Evolutionary conservation across 1,284 basidiomycete species (phyloP).

Genomic region (Ustilago shanxiensis): DNA sequence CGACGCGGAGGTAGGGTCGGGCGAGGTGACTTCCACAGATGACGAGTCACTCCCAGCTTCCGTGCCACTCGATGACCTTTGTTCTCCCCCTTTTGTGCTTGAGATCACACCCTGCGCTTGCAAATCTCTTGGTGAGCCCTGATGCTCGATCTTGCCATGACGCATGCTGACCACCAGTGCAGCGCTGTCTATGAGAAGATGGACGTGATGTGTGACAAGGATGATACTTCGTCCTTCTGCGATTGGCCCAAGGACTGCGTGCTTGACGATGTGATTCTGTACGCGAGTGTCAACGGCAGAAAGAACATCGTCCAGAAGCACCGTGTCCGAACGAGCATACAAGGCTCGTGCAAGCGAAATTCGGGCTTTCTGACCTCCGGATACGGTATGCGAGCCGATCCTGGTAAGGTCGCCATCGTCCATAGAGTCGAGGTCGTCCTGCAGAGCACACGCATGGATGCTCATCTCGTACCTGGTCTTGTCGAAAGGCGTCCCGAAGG

Average conservation of each 20-base stretch:
- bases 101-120: constrained; percentile 14
- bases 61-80: not conserved
- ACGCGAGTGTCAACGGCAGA: constrained; percentile 75
- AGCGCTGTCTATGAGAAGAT: constrained; percentile 43
- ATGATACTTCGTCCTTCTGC: constrained; percentile 76
- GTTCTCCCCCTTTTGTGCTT: not conserved
- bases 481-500: constrained; percentile 55
- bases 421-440: constrained; percentile 57
- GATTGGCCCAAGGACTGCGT: constrained; percentile 53
- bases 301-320: constrained; percentile 67
- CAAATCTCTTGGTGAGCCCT: constrained; percentile 32
- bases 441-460: constrained; percentile 62
- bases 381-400: constrained; percentile 64
- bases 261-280: constrained; percentile 73
- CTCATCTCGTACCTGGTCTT: constrained; percentile 52
- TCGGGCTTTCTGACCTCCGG: constrained; percentile 66
- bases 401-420: constrained; percentile 62
- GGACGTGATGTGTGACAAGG: constrained; percentile 78
- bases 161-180: constrained; percentile 61
- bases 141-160: constrained; percentile 21
- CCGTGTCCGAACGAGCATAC: constrained; percentile 58
- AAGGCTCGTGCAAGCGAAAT: constrained; percentile 63
- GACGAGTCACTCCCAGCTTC: not conserved
- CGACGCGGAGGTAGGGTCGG: not conserved
- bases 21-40: not conserved